Base-by-base conservation (phyloP, 1,139 yeast genomes). In the Debaryomyces psychrophilus region DNA sequence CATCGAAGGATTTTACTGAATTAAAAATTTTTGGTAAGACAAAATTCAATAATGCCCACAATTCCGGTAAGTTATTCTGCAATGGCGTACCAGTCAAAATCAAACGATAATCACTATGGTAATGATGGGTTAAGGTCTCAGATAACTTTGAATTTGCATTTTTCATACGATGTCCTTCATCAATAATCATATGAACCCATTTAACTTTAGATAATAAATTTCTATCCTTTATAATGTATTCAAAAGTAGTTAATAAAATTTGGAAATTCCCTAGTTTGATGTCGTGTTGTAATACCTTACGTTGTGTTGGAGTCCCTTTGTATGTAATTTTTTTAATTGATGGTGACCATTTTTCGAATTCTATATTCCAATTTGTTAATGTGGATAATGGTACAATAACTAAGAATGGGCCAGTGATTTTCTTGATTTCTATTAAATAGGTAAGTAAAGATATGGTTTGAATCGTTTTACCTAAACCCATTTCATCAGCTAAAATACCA, bases 381-480 rank as follows among this genome's bases (percentile, higher is more conserved):
- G 95, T 88, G 0, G 95, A 87, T 49, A 88, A 75, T 1, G 95
- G 96, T 29, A 87, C 96, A 64, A 88, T 84, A 15, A 88, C 90
- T 57, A 88, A 74, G 57, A 85, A 86, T 18, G 90, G 90, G 14
- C 90, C 90, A 38, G 73, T 70, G 36, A 82, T 79, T 48, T 81
- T 76, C 56, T 88, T 92, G 93, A 69, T 88, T 55, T 88, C 86
- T 60, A 89, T 87, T 57, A 93, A 74, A 60, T 87, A 85, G 1
- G 98, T 90, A 62, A 93, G 69, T 60, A 93, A 92, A n/a, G 97
- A 80, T 67, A 93, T 90, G 25, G 93, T 96, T 68, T 93, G 98
- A 65, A 96, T 87, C 0, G 98, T 93, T 63, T 93, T 93, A 48
- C 99, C 99, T 44, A 93, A 73, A 9, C 98, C 98, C 98, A 92